Evolutionary conservation across 352 stramenopile genomes (phyloP), one percentile per base, ranked within the genome.

Genomic region (Pythium monospermum): DNA sequence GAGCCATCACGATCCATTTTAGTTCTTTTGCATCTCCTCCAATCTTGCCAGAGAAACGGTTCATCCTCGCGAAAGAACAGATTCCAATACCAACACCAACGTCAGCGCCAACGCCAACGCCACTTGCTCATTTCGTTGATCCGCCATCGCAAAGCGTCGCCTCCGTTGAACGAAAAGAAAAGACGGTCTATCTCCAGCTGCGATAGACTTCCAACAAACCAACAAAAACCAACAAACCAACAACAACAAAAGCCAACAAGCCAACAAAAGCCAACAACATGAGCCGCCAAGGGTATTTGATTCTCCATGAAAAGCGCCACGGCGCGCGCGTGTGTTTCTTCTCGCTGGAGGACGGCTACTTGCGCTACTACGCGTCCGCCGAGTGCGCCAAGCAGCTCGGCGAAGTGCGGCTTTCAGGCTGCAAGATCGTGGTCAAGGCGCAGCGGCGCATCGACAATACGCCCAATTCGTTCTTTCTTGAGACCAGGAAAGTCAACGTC

Each of bases 401-500:
- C 43, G 80, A 94, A 38, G 52, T 91, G 40, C 74, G 70, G 23
- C 71, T 94, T n/a, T 91, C 80, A 2, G 83, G 83, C 31, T 89
- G 78, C 73, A 90, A 91, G 56, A 71, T 94, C 68, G 65, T 66
- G 11, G 78, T 94, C 49, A 91, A 91, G 60, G 74, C 80, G 16
- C 78, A 91, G 37, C 85, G 85, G 58, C 79, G 83, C 40, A 22
- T 51, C 0, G 78, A 94, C 45, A 61, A 64, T 42, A 63, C 87
- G 42, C 76, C 80, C 23, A 71, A 91, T 59, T 88, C 74, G 39
- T 94, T 94, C 66, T 87, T 73, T 61, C 66, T 94, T 46, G 83
- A 94, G 67, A 79, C 76, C 8, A 73, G 82, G 53, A 87, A 86
- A 33, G 83, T 94, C 21, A 86, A 90, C 46, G 83, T 94, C 42